phyloP scores from a whole-genome alignment of 2,329 filamentous ascomycete genomes.

The Erysiphe pulchra region DNA sequence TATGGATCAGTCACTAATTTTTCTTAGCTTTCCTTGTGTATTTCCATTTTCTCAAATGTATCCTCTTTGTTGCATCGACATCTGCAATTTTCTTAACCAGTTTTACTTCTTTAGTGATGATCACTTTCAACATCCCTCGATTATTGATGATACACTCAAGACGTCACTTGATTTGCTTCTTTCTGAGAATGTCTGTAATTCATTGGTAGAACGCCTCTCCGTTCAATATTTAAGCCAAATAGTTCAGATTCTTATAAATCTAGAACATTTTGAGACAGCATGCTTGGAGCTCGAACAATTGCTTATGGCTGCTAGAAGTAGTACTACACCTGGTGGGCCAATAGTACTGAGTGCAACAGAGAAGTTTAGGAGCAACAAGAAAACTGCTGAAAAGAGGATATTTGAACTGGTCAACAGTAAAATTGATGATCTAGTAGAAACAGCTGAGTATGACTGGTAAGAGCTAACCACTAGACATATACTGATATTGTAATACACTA shows the following conservation, averaged over 20 bases:
- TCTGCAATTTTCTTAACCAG: constrained; percentile 89
- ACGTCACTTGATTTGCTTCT: constrained; percentile 91
- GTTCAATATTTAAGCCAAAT: constrained; percentile 95
- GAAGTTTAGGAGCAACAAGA: constrained; percentile 72
- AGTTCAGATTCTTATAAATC: constrained; percentile 90
- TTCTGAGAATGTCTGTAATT: constrained; percentile 73
- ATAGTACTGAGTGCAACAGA: constrained; percentile 62
- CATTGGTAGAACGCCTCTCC: constrained; percentile 62
- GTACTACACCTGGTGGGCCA: constrained; percentile 54
- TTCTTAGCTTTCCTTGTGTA: constrained; percentile 61
- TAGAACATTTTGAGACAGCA: constrained; percentile 88
- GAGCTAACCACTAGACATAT: too few species aligned
- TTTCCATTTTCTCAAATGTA: constrained; percentile 98
- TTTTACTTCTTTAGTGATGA: constrained; percentile 97
- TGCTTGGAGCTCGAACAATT: constrained; percentile 74
- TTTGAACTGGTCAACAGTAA: constrained; percentile 98
- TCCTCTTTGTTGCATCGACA: constrained; percentile 90
- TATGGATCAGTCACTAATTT: constrained; percentile 1
- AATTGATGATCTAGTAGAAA: constrained; percentile 92
- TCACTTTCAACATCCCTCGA: constrained; percentile 69
- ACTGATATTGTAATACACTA: constrained; percentile 5
- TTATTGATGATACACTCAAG: constrained; percentile 77
- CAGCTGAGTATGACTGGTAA: constrained; percentile 86
- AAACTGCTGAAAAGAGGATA: constrained; percentile 88
- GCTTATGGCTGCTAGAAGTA: constrained; percentile 61